Evolutionary conservation across 768 basidiomycete species (phyloP).

Genomic region (Lactifluus volemus): DNA sequence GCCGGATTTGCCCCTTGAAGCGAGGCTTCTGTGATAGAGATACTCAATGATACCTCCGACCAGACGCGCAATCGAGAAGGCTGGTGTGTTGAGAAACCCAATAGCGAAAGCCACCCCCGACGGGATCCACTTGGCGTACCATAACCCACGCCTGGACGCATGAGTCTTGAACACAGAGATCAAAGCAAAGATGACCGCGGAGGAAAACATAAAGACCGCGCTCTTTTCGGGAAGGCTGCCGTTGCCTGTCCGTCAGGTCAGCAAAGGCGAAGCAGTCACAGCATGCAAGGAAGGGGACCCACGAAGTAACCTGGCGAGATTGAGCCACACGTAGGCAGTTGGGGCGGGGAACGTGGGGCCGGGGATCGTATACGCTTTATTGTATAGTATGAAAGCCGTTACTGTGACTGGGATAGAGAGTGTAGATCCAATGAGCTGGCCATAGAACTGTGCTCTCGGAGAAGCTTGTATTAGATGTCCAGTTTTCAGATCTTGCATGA

Average conservation of each 20-base stretch:
- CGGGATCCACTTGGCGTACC: conserved; percentile 72
- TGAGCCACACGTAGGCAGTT: conserved; percentile 89
- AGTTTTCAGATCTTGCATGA: conserved; percentile 98
- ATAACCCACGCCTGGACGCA: conserved; percentile 37
- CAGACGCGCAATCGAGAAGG: conserved; percentile 86
- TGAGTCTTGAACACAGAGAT: conserved; percentile 62
- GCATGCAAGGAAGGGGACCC: conserved; percentile 25
- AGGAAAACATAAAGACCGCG: conserved; percentile 67
- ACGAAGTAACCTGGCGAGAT: conserved; percentile 69
- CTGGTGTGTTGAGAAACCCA: conserved; percentile 92
- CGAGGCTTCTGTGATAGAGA: conserved; percentile 43
- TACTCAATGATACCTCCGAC: conserved; percentile 82
- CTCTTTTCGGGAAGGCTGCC: conserved; percentile 75
- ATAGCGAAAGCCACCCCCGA: conserved; percentile 94
- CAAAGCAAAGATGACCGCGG: conserved; percentile 61
- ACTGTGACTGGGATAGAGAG: conserved; percentile 85
- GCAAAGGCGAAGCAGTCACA: background rate
- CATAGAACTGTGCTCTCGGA: conserved; percentile 89
- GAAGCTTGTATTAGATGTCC: conserved; percentile 89
- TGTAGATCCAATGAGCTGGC: conserved; percentile 84
- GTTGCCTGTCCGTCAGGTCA: conserved; percentile 46
- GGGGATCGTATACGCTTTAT: conserved; percentile 79
- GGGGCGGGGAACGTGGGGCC: conserved; percentile 95
- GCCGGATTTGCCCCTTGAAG: conserved; percentile 38
- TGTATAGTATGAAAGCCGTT: conserved; percentile 82